Evolutionary conservation across 106 monocot genomes (phyloP).

Genomic region (Cymbidium sinense): DNA sequence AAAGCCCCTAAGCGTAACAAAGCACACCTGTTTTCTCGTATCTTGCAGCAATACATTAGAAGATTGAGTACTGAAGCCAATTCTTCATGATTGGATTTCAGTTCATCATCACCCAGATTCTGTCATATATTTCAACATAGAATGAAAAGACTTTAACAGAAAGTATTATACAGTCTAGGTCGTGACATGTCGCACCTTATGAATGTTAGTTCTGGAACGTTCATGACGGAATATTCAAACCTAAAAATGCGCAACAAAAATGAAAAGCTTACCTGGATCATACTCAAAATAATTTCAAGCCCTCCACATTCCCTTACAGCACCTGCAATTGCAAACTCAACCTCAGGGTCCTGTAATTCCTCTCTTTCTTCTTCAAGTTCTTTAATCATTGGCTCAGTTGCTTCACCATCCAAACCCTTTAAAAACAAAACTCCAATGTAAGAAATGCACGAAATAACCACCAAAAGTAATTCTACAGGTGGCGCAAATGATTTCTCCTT

Average conservation of each 20-base stretch:
- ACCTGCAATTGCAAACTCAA: conserved; percentile 96
- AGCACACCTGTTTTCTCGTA: conserved; percentile 78
- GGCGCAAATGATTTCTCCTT: not conserved
- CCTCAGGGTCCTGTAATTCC: conserved; percentile 96
- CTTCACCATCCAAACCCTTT: conserved; percentile 98
- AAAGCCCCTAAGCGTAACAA: conserved; percentile 72
- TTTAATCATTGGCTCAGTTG: conserved; percentile 99
- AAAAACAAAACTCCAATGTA: not conserved
- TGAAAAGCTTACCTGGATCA: conserved; percentile 70
- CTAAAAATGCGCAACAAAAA: not conserved
- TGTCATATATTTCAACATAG: conserved; percentile 19
- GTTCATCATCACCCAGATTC: conserved; percentile 67
- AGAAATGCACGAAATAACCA: not conserved
- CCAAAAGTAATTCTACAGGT: not conserved
- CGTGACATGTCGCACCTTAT: not conserved
- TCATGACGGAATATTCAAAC: not conserved
- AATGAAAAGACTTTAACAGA: not conserved
- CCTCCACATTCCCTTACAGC: conserved; percentile 93
- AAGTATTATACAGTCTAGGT: no score
- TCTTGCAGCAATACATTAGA: conserved; percentile 96
- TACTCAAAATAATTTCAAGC: conserved; percentile 80
- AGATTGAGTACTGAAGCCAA: conserved; percentile 80
- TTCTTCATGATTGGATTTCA: conserved; percentile 92
- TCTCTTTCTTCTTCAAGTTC: conserved; percentile 98
- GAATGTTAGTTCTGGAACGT: no score